phyloP scores from a whole-genome alignment of 345 rosid genomes.

The Cardamine chenopodiifolia region DNA sequence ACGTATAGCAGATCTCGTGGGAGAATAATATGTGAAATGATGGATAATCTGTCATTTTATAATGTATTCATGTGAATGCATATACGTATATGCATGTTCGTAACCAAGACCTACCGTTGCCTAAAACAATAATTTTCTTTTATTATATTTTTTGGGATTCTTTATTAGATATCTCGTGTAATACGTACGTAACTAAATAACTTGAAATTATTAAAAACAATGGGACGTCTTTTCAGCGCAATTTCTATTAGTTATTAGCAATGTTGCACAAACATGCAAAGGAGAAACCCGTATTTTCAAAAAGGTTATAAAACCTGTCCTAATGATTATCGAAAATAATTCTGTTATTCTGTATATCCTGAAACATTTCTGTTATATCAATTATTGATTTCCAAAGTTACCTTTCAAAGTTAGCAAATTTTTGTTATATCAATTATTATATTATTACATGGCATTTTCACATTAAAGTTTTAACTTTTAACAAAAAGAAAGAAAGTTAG shows the following conservation, averaged over 20 bases:
- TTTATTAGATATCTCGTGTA: neutral
- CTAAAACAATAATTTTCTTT: slow-evolving; percentile 13
- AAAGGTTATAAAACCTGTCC: neutral
- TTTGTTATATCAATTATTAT: no score
- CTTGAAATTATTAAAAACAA: neutral
- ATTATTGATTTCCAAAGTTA: no score
- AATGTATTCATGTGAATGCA: neutral
- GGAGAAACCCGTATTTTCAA: neutral
- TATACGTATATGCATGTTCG: no score
- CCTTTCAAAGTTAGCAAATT: no score
- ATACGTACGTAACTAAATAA: neutral
- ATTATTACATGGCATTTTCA: no score
- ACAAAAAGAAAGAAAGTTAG: no score
- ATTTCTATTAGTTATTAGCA: neutral
- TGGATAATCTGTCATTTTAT: slow-evolving; percentile 28
- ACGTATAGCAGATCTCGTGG: slow-evolving; percentile 12
- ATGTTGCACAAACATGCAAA: neutral
- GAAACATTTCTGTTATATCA: no score
- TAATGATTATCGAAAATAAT: neutral
- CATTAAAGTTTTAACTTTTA: no score
- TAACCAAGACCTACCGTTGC: slow-evolving; percentile 20
- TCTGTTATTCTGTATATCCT: neutral
- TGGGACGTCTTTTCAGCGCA: neutral
- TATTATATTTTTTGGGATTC: neutral
- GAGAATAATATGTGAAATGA: slow-evolving; percentile 22